Conservation (phyloP, 768 basidiomycete species). For the Pisolithus tinctorius region DNA sequence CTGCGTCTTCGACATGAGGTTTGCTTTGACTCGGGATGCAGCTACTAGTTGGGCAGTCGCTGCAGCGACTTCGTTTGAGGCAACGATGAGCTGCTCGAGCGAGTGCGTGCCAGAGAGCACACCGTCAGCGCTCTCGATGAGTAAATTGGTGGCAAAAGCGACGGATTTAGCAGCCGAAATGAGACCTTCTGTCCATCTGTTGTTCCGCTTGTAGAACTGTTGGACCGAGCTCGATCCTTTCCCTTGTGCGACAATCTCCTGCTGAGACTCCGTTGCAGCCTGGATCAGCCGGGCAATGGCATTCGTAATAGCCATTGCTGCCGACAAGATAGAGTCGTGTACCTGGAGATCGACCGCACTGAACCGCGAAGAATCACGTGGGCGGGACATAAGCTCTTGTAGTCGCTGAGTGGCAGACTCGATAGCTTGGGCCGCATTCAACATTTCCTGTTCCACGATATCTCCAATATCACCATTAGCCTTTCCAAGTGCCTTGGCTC, state of each 20-base stretch:
- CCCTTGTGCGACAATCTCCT: slow-evolving; percentile 96
- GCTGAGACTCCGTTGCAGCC: slow-evolving; percentile 95
- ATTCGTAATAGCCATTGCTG: slow-evolving; percentile 91
- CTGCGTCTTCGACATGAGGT: slow-evolving; percentile 98
- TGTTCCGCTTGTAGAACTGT: slow-evolving; percentile 99
- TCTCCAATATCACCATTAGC: slow-evolving; percentile 93
- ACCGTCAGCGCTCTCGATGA: slow-evolving; percentile 97
- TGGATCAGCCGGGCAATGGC: slow-evolving; percentile 93
- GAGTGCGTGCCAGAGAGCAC: slow-evolving; percentile 95
- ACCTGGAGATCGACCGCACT: slow-evolving; percentile 92
- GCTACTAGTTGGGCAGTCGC: slow-evolving; percentile 98
- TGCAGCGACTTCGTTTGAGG: slow-evolving; percentile 97
- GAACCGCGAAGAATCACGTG: slow-evolving; percentile 80
- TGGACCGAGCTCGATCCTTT: slow-evolving; percentile 87
- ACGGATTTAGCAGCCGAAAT: slow-evolving; percentile 98
- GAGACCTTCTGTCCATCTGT: slow-evolving; percentile 98
- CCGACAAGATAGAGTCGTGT: slow-evolving; percentile 92
- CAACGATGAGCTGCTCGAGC: slow-evolving; percentile 96
- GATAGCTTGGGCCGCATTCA: slow-evolving; percentile 86
- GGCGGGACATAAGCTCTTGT: slow-evolving; percentile 86
- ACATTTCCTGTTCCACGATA: slow-evolving; percentile 95
- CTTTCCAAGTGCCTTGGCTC: slow-evolving; percentile 62
- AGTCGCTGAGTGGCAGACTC: slow-evolving; percentile 87
- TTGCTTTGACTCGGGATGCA: slow-evolving; percentile 96
- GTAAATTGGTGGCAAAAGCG: slow-evolving; percentile 89